Percentiles rank a stretch among this genome's conserved stretches.
Conservation (phyloP, 164 flowering plant genomes). For the Houttuynia cordata region DNA sequence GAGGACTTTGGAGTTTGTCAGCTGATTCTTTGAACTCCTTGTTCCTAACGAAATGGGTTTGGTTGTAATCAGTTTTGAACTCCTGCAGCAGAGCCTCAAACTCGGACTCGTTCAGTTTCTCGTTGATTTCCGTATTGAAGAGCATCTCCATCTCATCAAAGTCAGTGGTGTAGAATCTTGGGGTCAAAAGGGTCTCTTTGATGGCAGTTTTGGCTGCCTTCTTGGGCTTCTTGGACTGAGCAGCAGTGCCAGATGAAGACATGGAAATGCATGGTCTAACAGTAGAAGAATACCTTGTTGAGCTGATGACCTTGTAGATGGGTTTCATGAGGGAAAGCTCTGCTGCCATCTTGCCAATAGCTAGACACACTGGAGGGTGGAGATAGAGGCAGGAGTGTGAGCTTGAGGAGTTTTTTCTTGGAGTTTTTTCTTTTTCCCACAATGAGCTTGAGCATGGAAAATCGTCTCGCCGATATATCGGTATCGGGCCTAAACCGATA, state of each 20-base stretch:
- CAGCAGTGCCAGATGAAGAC: conserved; percentile 36
- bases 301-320: conserved; percentile 36
- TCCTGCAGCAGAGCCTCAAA: conserved; percentile 85
- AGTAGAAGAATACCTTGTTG: conserved; percentile 2
- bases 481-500: too few species aligned
- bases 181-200: conserved; percentile 75
- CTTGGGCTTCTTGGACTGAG: conserved; percentile 21
- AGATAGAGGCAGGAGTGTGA: background rate
- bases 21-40: conserved; percentile 97
- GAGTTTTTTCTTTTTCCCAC: too few species aligned
- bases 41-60: conserved; percentile 92
- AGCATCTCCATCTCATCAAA: conserved; percentile 94
- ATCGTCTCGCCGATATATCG: too few species aligned
- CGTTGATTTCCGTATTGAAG: conserved; percentile 87
- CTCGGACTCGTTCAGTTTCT: conserved; percentile 68
- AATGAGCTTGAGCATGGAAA: too few species aligned
- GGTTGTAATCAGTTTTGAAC: conserved; percentile 93
- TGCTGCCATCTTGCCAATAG: conserved; percentile 36
- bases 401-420: background rate
- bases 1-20: conserved; percentile 71
- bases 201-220: conserved; percentile 38
- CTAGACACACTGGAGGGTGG: too few species aligned
- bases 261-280: conserved; percentile 21
- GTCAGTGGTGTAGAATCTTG: conserved; percentile 95
- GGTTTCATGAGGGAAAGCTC: conserved; percentile 75